Conservation (phyloP, 108 stramenopile species). For the Skeletonema grethae region DNA sequence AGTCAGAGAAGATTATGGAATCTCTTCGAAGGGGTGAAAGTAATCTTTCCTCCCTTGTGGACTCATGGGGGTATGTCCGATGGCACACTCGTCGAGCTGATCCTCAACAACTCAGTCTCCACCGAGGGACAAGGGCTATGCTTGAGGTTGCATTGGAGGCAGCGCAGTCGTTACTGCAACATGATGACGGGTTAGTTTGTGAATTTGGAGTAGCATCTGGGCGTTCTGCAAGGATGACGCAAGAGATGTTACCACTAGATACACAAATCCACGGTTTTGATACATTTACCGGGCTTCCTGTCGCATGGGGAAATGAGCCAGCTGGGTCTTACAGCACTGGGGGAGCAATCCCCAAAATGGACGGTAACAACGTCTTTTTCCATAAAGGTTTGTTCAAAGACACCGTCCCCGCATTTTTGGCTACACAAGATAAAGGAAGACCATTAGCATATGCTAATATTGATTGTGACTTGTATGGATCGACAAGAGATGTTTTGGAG, state of each 20-base stretch:
- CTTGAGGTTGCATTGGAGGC: slow-evolving; percentile 79
- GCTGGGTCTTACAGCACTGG: slow-evolving; percentile 82
- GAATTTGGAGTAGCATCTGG: slow-evolving; percentile 89
- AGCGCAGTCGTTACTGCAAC: slow-evolving; percentile 68
- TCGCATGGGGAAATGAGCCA: slow-evolving; percentile 82
- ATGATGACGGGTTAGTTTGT: slow-evolving; percentile 74
- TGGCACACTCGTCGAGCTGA: slow-evolving; percentile 76
- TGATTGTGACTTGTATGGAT: slow-evolving; percentile 86
- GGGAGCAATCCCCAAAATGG: slow-evolving; percentile 66
- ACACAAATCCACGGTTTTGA: slow-evolving; percentile 83
- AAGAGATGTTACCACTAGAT: slow-evolving; percentile 80
- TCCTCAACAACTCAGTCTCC: slow-evolving; percentile 60
- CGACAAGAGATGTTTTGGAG: slow-evolving; percentile 80
- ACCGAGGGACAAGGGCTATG: slow-evolving; percentile 84
- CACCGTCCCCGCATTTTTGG: slow-evolving; percentile 70
- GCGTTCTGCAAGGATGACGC: slow-evolving; percentile 76
- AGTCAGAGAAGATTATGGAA: slow-evolving; percentile 77
- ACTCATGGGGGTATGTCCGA: slow-evolving; percentile 89
- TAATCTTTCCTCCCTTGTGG: slow-evolving; percentile 67
- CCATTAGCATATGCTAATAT: slow-evolving; percentile 86
- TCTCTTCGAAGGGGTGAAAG: slow-evolving; percentile 66
- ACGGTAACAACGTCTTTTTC: slow-evolving; percentile 68
- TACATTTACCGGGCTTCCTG: slow-evolving; percentile 88
- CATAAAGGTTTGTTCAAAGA: slow-evolving; percentile 86
- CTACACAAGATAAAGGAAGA: slow-evolving; percentile 49